These are phyloP conservation scores for Nitzschia putrida DNA, from an alignment of 108 stramenopile genomes.

Conservation along the genomic window DNA sequence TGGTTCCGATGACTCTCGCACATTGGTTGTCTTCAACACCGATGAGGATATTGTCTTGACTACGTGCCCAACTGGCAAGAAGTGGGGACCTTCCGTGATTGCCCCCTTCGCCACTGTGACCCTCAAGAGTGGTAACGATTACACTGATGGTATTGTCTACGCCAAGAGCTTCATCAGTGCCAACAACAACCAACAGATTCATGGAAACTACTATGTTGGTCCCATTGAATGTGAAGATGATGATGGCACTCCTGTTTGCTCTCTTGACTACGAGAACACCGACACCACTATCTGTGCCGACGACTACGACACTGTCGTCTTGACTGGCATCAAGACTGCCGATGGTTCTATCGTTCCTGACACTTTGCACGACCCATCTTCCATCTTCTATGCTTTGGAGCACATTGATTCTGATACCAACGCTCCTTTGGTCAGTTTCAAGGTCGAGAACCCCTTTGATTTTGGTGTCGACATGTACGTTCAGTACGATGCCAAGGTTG, in stretches of 20 bases:
- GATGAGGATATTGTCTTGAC: background rate
- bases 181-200: constrained; percentile 1
- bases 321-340: background rate
- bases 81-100: background rate
- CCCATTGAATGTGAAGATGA: background rate
- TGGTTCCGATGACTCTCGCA: background rate
- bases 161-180: background rate
- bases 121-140: background rate
- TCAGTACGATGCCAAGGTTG: background rate
- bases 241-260: background rate
- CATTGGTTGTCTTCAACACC: background rate
- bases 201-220: background rate
- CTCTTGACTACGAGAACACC: background rate
- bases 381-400: constrained; percentile 8
- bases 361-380: background rate
- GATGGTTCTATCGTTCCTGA: constrained; percentile 7
- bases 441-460: constrained; percentile 8
- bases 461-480: background rate
- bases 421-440: constrained; percentile 5
- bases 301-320: constrained; percentile 2
- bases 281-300: constrained; percentile 14
- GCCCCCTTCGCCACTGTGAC: background rate
- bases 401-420: background rate
- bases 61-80: constrained; percentile 5
- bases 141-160: background rate